Evolutionary conservation across 2,329 filamentous ascomycete species (phyloP).

Genomic region (Ploettnerulaceae sp.): DNA sequence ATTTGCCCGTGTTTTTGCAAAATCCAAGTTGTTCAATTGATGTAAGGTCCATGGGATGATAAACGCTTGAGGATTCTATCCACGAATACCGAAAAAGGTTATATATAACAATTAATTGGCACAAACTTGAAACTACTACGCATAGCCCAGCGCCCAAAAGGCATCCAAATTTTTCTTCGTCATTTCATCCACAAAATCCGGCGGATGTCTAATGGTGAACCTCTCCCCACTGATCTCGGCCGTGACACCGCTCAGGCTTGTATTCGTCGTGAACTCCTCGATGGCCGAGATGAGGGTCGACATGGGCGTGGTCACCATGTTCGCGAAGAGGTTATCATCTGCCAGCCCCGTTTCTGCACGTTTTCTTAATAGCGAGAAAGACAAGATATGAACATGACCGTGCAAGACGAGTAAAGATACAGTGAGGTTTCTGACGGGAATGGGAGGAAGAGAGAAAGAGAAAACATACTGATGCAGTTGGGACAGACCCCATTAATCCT

Average conservation of each 20-base stretch:
- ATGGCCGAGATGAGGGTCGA: constrained; percentile 43
- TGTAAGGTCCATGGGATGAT: too few relatives aligned
- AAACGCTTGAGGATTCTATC: too few relatives aligned
- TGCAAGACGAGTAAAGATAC: too few relatives aligned
- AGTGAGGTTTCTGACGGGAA: background rate
- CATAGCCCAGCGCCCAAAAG: constrained; percentile 45
- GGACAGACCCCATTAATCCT: constrained; percentile 47
- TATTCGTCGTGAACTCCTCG: constrained; percentile 38
- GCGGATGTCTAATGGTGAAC: constrained; percentile 43
- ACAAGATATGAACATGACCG: too few relatives aligned
- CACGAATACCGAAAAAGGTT: too few relatives aligned
- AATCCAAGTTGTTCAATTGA: too few relatives aligned
- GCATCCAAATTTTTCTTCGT: constrained; percentile 43
- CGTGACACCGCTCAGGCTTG: constrained; percentile 40
- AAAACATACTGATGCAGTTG: constrained; percentile 43
- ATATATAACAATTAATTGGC: too few relatives aligned
- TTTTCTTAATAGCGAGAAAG: too few relatives aligned
- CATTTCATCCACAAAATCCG: constrained; percentile 45
- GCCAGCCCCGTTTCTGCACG: constrained; percentile 39
- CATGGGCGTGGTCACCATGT: constrained; percentile 49
- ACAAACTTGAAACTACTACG: too few relatives aligned
- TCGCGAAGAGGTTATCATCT: constrained; percentile 39
- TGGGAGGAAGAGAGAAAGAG: background rate
- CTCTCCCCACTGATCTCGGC: constrained; percentile 47
- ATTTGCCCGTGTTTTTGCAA: too few relatives aligned